A percentile compares a stretch with the other conserved stretches of the same genome.
These are phyloP conservation scores for Acanthamoeba healyi DNA, from an alignment of 208 protist species.

Conservation along the genomic window DNA sequence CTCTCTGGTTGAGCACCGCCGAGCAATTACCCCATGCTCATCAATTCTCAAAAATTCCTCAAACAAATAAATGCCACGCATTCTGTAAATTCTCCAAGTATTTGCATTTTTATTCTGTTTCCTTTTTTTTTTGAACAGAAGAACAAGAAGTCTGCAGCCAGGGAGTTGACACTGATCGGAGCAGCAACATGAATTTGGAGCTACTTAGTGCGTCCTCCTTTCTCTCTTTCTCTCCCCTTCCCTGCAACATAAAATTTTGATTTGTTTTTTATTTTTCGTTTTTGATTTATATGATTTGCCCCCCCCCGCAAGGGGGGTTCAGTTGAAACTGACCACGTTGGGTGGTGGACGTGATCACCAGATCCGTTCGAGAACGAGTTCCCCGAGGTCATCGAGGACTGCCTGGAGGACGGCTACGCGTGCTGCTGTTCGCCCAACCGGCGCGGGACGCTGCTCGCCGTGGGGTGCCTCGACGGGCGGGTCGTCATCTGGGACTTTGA, in stretches of 20 bases:
- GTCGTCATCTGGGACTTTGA: slow-evolving; percentile 87
- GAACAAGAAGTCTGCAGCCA: too few relatives aligned
- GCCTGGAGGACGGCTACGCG: slow-evolving; percentile 72
- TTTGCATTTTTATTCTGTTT: too few relatives aligned
- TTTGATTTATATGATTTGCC: too few relatives aligned
- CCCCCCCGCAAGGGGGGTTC: too few relatives aligned
- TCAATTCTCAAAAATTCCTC: too few relatives aligned
- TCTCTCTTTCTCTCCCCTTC: neutral
- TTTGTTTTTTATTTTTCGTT: slow-evolving; percentile 7
- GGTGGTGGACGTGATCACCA: neutral
- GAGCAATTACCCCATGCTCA: too few relatives aligned
- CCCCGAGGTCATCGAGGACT: slow-evolving; percentile 82
- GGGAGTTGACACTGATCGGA: too few relatives aligned
- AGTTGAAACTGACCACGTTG: too few relatives aligned
- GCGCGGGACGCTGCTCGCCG: slow-evolving; percentile 84
- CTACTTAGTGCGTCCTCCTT: neutral
- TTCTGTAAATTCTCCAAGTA: too few relatives aligned
- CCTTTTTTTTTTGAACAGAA: too few relatives aligned
- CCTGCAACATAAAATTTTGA: neutral
- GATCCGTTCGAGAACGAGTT: slow-evolving; percentile 76
- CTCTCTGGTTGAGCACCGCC: too few relatives aligned
- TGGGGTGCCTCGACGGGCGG: slow-evolving; percentile 82
- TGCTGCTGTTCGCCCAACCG: slow-evolving; percentile 82
- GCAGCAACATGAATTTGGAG: slow-evolving; percentile 49
- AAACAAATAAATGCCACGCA: too few relatives aligned